phyloP scores from a whole-genome alignment of 1,284 basidiomycete genomes.

The Cryptococcus sp. region DNA sequence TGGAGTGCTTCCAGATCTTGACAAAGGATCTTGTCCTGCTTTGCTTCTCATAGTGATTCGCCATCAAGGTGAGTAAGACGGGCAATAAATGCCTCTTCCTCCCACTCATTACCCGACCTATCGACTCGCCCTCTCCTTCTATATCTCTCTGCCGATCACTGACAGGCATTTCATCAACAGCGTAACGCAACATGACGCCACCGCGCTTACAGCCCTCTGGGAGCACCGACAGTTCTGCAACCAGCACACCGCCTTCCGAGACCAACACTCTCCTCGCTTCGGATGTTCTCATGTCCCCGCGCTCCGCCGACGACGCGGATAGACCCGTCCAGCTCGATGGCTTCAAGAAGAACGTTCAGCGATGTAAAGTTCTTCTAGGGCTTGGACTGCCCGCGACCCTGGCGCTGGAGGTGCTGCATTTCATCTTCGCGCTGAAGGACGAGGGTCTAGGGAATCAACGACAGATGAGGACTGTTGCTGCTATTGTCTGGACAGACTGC shows the following conservation, averaged over 20 bases:
- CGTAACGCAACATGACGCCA: too few relatives aligned
- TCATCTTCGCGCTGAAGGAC: slow-evolving; percentile 7
- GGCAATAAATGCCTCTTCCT: too few relatives aligned
- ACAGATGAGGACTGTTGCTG: neutral
- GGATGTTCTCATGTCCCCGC: neutral
- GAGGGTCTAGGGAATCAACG: neutral
- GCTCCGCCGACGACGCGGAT: slow-evolving; percentile 15
- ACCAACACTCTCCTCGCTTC: slow-evolving; percentile 21
- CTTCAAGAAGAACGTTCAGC: slow-evolving; percentile 26
- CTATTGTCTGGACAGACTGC: slow-evolving; percentile 5
- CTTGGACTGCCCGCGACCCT: slow-evolving; percentile 12
- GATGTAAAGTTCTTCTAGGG: slow-evolving; percentile 20
- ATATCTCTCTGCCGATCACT: too few relatives aligned
- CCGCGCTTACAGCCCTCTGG: too few relatives aligned
- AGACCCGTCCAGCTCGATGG: slow-evolving; percentile 23
- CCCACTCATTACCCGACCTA: too few relatives aligned
- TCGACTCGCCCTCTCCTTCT: too few relatives aligned
- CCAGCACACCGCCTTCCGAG: slow-evolving; percentile 11
- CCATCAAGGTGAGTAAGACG: too few relatives aligned
- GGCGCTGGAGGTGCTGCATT: slow-evolving; percentile 15
- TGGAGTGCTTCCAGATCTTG: too few relatives aligned
- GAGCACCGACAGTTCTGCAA: too few relatives aligned
- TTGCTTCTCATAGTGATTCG: too few relatives aligned
- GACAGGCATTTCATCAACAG: too few relatives aligned
- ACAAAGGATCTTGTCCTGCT: too few relatives aligned